Conservation (phyloP, 129 eudicot genomes). For the Erigeron canadensis region DNA sequence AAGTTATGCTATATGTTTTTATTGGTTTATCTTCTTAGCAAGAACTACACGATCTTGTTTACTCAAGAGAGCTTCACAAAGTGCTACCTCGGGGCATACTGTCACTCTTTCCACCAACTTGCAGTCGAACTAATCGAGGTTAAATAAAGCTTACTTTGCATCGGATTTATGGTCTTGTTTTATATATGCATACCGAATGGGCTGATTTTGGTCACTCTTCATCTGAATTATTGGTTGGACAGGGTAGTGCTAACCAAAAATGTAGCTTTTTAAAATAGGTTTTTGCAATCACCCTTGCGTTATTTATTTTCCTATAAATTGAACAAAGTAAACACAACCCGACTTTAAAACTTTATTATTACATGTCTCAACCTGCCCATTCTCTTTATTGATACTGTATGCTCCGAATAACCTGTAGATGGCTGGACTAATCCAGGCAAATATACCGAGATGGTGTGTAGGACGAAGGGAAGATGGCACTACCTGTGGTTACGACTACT, state of each 20-base stretch:
- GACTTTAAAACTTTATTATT: neutral
- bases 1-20: neutral
- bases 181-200: neutral
- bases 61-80: neutral
- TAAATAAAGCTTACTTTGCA: neutral
- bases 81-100: neutral
- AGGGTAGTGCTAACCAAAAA: too few relatives aligned
- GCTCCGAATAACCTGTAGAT: neutral
- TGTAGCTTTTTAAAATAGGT: neutral
- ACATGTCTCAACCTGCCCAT: neutral
- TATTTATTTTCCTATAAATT: neutral
- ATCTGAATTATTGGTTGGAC: neutral
- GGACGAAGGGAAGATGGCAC: too few relatives aligned
- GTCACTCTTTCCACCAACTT: neutral
- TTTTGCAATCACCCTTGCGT: neutral
- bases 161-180: neutral
- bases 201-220: neutral
- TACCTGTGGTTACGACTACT: too few relatives aligned
- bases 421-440: neutral
- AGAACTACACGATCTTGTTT: neutral
- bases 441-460: neutral
- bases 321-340: neutral
- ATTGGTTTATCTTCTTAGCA: neutral
- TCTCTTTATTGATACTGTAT: neutral
- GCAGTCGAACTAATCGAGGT: neutral